Evolutionary conservation across 768 basidiomycete genomes (phyloP).

Genomic region (Pisolithus orientalis): DNA sequence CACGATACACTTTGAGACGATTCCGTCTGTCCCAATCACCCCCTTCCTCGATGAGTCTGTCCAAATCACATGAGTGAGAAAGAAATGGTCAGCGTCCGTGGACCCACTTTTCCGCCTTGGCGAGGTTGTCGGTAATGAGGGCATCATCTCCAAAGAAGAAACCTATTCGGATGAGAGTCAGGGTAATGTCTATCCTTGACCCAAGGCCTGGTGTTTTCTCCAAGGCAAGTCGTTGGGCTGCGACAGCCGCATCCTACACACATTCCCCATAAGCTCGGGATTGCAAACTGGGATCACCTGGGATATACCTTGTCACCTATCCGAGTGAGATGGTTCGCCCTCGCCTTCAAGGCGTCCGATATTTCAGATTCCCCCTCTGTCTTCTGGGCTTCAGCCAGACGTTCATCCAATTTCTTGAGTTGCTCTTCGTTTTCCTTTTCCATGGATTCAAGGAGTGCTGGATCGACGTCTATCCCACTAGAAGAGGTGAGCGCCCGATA

Average conservation of each 20-base stretch:
- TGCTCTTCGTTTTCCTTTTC: slow-evolving; percentile 67
- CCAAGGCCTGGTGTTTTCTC: slow-evolving; percentile 92
- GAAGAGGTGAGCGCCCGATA: slow-evolving; percentile 43
- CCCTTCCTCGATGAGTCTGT: slow-evolving; percentile 84
- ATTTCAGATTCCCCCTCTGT: slow-evolving; percentile 91
- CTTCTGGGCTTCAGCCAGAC: slow-evolving; percentile 81
- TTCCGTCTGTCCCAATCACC: slow-evolving; percentile 97
- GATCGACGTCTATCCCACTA: slow-evolving; percentile 29
- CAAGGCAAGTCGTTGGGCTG: slow-evolving; percentile 76
- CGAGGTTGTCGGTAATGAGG: slow-evolving; percentile 64
- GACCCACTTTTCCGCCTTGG: slow-evolving; percentile 75
- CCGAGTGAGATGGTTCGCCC: slow-evolving; percentile 78
- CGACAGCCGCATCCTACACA: slow-evolving; percentile 72
- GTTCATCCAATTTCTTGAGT: slow-evolving; percentile 67
- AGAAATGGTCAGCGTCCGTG: slow-evolving; percentile 24
- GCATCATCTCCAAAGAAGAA: slow-evolving; percentile 82
- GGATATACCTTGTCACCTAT: slow-evolving; percentile 45
- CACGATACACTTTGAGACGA: slow-evolving; percentile 33
- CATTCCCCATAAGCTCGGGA: slow-evolving; percentile 1
- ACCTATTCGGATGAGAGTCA: slow-evolving; percentile 83
- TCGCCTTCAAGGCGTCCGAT: slow-evolving; percentile 75
- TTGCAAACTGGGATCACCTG: slow-evolving; percentile 21
- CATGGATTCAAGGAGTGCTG: slow-evolving; percentile 9
- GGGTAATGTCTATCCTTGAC: slow-evolving; percentile 86
- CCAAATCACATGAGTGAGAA: neutral